phyloP scores from a whole-genome alignment of 345 rosid species.

The Citrus sinensis region DVS_A1.0 CM039164.1:25687501-25688000 shows the following conservation, averaged over 20 bases:
- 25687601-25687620: slow-evolving; percentile 88
- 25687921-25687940: neutral
- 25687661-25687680: slow-evolving; percentile 67
- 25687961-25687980: neutral
- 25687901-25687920: neutral
- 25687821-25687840: slow-evolving; percentile 60
- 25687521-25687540: neutral
- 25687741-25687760: slow-evolving; percentile 79
- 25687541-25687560: neutral
- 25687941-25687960: neutral
- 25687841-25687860: slow-evolving; percentile 54
- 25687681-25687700: slow-evolving; percentile 60
- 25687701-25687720: slow-evolving; percentile 65
- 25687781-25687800: slow-evolving; percentile 81
- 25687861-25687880: slow-evolving; percentile 67
- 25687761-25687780: slow-evolving; percentile 76
- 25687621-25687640: slow-evolving; percentile 76
- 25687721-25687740: slow-evolving; percentile 84
- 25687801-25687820: slow-evolving; percentile 72
- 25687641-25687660: slow-evolving; percentile 70
- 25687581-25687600: slow-evolving; percentile 83
- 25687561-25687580: slow-evolving; percentile 10
- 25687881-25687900: slow-evolving; percentile 23
- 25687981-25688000: slow-evolving; percentile 88
- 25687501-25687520: neutral